Conservation (phyloP, 1,139 yeast genomes). For the Candida sanyaensis region DNA sequence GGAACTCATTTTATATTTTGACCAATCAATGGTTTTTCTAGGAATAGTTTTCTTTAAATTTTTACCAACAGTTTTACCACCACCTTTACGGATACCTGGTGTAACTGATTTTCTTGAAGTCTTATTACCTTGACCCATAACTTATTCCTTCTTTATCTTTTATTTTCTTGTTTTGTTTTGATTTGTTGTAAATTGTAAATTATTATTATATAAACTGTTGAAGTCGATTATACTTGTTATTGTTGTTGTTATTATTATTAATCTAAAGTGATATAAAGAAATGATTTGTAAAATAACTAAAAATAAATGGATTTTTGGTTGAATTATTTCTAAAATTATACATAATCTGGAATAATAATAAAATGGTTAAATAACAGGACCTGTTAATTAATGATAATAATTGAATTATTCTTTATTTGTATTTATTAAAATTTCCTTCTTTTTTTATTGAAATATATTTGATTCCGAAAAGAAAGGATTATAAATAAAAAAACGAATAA, state of each 20-base stretch:
- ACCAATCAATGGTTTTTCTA: constrained; percentile 27
- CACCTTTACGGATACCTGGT: not conserved
- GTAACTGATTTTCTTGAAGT: constrained; percentile 19
- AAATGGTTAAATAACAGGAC: not conserved
- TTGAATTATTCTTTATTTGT: too few species aligned
- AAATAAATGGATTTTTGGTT: constrained; percentile 10
- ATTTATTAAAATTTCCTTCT: too few species aligned
- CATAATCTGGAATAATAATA: constrained; percentile 7
- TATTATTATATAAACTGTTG: not conserved
- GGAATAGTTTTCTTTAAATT: constrained; percentile 31
- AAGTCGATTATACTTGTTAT: not conserved
- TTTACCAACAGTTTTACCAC: constrained; percentile 29
- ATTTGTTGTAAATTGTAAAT: not conserved
- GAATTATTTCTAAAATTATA: constrained; percentile 9
- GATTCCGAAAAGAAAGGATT: too few species aligned
- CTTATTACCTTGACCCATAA: constrained; percentile 4
- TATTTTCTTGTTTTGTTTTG: too few species aligned
- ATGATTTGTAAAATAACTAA: constrained; percentile 12
- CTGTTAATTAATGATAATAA: too few species aligned
- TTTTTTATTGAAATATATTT: too few species aligned
- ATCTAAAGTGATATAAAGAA: constrained; percentile 9
- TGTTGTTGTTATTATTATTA: not conserved
- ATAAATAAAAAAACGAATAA: too few species aligned
- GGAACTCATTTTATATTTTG: constrained; percentile 13
- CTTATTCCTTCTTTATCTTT: not conserved